Evolutionary conservation across 2,329 filamentous ascomycete genomes (phyloP).

Genomic region (Monosporascus cannonballus): DNA sequence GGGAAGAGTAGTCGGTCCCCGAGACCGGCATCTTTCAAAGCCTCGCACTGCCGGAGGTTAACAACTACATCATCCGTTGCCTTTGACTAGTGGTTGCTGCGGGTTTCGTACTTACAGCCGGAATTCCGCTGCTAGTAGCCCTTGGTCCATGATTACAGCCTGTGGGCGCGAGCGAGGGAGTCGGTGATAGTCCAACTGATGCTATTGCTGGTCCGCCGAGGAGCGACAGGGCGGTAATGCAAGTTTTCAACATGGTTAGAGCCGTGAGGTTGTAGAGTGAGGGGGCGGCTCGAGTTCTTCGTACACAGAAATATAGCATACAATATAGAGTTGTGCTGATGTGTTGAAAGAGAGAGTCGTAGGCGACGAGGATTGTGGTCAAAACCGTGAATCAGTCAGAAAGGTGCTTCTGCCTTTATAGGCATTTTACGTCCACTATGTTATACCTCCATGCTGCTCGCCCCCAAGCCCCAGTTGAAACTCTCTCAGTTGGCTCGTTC

Average conservation of each 20-base stretch:
- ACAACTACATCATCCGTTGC: background rate
- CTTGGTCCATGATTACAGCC: background rate
- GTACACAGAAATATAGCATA: no score
- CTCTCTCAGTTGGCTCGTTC: no score
- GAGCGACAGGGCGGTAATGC: background rate
- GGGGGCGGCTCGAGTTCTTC: no score
- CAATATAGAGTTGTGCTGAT: no score
- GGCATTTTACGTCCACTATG: no score
- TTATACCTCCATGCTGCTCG: no score
- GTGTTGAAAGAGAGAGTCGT: no score
- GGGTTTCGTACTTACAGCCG: slow-evolving; percentile 4
- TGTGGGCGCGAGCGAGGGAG: no score
- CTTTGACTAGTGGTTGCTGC: background rate
- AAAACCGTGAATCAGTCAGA: no score
- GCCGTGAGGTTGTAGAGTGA: background rate
- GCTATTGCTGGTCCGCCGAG: background rate
- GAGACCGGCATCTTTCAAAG: slow-evolving; percentile 15
- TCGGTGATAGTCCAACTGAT: background rate
- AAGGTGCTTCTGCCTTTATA: no score
- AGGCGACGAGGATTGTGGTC: no score
- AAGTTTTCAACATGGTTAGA: background rate
- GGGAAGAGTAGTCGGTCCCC: slow-evolving; percentile 15
- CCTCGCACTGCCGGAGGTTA: slow-evolving; percentile 15
- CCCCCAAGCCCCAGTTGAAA: no score
- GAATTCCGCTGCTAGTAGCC: slow-evolving; percentile 4